These are phyloP conservation scores for Phlegmacium glaucopus DNA, from an alignment of 768 basidiomycete genomes.

Conservation along the genomic window DNA sequence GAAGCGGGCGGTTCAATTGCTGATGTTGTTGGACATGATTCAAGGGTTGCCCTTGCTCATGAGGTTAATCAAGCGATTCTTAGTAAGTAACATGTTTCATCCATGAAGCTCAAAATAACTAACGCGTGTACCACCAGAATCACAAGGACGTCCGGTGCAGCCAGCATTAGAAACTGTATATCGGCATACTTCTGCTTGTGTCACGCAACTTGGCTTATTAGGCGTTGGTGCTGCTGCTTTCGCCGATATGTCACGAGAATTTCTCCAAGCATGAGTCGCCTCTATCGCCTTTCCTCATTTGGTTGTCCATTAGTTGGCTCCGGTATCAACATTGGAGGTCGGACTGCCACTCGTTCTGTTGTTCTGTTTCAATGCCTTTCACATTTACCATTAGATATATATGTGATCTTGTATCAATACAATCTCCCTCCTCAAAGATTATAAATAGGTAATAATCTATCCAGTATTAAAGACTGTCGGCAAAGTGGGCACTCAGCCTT, in stretches of 20 bases:
- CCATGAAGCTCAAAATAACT: constrained; percentile 1
- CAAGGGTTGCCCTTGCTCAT: constrained; percentile 62
- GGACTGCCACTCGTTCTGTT: background rate
- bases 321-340: background rate
- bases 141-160: constrained; percentile 68
- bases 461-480: constrained; percentile 69
- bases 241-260: constrained; percentile 74
- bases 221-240: constrained; percentile 79
- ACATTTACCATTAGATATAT: constrained; percentile 8
- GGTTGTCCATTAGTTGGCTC: background rate
- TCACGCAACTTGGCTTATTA: constrained; percentile 67
- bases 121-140: constrained; percentile 44
- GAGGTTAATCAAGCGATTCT: constrained; percentile 83
- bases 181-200: constrained; percentile 65
- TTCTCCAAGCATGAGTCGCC: constrained; percentile 44
- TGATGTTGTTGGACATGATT: constrained; percentile 65
- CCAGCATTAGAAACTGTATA: constrained; percentile 77
- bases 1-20: constrained; percentile 63
- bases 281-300: background rate
- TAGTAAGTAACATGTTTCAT: constrained; percentile 43
- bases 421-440: constrained; percentile 53
- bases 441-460: constrained; percentile 75
- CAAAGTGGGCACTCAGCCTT: constrained; percentile 87
- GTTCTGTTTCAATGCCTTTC: constrained; percentile 2
- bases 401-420: constrained; percentile 5